phyloP scores from a whole-genome alignment of 305 asterid genomes.

The Fraxinus platypoda region DNA sequence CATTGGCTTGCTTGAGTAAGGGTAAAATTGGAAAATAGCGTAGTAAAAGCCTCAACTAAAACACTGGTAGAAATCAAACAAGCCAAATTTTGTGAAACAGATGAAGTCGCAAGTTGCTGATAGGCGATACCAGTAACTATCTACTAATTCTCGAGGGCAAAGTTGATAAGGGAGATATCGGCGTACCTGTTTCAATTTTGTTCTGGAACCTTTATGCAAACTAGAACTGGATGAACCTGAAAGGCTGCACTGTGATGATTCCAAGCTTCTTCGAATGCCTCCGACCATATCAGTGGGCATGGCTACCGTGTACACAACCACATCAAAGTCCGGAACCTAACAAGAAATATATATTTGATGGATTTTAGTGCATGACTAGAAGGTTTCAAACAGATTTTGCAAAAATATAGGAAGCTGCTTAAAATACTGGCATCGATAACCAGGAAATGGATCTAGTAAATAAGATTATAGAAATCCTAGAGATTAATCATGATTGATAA shows the following conservation, averaged over 20 bases:
- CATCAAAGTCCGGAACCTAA: conserved; percentile 80
- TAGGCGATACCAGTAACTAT: not conserved
- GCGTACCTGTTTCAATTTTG: conserved; percentile 48
- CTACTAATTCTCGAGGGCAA: not conserved
- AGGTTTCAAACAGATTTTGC: conserved; percentile 2
- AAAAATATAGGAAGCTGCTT: not conserved
- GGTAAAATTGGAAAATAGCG: not conserved
- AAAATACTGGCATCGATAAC: not conserved
- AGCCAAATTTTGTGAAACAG: not conserved
- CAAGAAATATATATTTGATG: not conserved
- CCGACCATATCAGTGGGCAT: conserved; percentile 88
- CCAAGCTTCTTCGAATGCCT: conserved; percentile 69
- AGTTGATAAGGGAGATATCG: not conserved
- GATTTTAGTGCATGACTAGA: not conserved
- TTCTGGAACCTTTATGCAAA: conserved; percentile 39
- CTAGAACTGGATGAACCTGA: conserved; percentile 59
- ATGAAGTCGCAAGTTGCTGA: not conserved
- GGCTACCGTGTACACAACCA: conserved; percentile 57
- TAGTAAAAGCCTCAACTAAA: not conserved
- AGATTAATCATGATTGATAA: too few species aligned
- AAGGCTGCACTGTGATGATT: conserved; percentile 60
- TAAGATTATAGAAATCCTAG: not conserved
- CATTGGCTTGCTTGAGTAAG: not conserved
- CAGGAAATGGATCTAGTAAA: not conserved
- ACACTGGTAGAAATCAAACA: not conserved